Percentiles rank a stretch among this genome's conserved stretches.
phyloP scores from a whole-genome alignment of 768 basidiomycete species.

The Lactarius sp. region DNA sequence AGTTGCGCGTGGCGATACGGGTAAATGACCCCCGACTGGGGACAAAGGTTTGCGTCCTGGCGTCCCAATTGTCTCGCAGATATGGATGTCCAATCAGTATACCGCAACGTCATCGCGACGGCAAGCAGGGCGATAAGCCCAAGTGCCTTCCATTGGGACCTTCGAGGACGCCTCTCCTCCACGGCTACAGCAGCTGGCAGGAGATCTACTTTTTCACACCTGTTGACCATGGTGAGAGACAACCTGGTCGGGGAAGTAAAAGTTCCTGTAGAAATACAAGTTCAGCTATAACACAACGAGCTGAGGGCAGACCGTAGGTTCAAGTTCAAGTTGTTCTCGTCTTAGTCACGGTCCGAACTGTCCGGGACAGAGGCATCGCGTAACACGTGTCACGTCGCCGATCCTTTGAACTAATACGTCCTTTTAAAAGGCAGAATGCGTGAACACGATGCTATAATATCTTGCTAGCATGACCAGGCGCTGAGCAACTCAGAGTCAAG shows the following conservation, averaged over 20 bases:
- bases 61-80: not conserved
- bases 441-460: too few relatives aligned
- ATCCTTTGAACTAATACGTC: too few relatives aligned
- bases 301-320: too few relatives aligned
- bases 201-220: not conserved
- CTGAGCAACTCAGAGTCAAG: too few relatives aligned
- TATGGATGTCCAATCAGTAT: not conserved
- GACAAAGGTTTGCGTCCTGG: constrained; percentile 1
- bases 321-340: too few relatives aligned
- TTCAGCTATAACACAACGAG: too few relatives aligned
- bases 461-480: too few relatives aligned
- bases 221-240: not conserved
- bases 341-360: too few relatives aligned
- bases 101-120: not conserved
- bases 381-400: too few relatives aligned
- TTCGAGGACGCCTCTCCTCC: not conserved
- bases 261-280: not conserved
- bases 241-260: not conserved
- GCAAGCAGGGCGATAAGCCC: not conserved
- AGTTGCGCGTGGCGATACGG: constrained; percentile 32
- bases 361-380: too few relatives aligned
- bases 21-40: constrained; percentile 31
- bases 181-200: not conserved
- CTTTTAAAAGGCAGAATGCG: too few relatives aligned
- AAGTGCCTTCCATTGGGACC: not conserved